Evolutionary conservation across 129 eudicot species (phyloP).

Genomic region (Lactuca sativa): DNA sequence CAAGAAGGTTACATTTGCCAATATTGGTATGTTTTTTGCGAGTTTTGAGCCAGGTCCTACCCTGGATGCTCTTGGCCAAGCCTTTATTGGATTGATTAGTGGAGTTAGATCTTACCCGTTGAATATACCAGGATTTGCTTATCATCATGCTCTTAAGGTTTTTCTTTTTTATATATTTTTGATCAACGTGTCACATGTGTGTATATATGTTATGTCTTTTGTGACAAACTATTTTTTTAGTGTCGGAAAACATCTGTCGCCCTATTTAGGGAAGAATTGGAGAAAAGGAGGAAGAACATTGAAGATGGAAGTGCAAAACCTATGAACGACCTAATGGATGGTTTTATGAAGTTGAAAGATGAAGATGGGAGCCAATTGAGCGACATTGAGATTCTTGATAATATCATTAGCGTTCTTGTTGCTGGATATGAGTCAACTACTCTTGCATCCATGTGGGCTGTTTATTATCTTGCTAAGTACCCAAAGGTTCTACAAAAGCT

Average conservation of each 20-base stretch:
- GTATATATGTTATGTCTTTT: neutral
- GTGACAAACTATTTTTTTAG: conserved; percentile 26
- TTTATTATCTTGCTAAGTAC: conserved; percentile 56
- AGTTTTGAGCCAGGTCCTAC: conserved; percentile 46
- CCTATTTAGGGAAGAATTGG: conserved; percentile 49
- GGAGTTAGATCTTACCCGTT: conserved; percentile 49
- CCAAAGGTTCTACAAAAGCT: conserved; percentile 64
- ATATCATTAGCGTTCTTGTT: conserved; percentile 40
- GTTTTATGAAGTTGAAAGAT: conserved; percentile 55
- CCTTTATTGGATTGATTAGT: conserved; percentile 27
- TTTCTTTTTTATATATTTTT: neutral
- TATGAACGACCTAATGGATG: conserved; percentile 50
- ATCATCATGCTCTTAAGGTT: conserved; percentile 45
- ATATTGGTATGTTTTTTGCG: conserved; percentile 53
- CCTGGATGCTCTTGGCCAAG: conserved; percentile 36
- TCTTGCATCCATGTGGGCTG: conserved; percentile 48
- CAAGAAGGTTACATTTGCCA: conserved; percentile 59
- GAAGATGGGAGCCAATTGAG: conserved; percentile 47
- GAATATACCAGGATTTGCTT: conserved; percentile 61
- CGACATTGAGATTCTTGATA: conserved; percentile 58
- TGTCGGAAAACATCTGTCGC: conserved; percentile 40
- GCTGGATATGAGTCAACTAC: conserved; percentile 49
- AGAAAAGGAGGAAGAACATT: conserved; percentile 42
- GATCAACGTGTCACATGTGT: neutral
- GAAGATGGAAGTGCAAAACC: conserved; percentile 8